Evolutionary conservation across 2,329 filamentous ascomycete species (phyloP).

Genomic region (Fusarium kyushuense): DNA sequence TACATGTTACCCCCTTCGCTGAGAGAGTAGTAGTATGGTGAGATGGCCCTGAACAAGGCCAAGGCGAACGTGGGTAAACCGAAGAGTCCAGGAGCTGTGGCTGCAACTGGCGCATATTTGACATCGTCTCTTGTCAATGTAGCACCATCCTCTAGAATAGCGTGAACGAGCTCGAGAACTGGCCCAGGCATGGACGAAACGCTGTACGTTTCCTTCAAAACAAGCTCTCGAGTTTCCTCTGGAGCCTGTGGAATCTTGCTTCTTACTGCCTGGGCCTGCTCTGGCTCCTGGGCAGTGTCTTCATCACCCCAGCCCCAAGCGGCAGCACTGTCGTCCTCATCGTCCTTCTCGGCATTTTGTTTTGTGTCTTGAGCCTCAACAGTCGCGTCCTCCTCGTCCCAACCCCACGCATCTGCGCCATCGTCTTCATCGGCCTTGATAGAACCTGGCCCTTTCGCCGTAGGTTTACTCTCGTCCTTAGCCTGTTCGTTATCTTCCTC

Average conservation of each 20-base stretch:
- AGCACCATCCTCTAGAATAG: constrained; percentile 71
- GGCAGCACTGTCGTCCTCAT: constrained; percentile 67
- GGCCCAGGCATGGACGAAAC: constrained; percentile 89
- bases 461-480: constrained; percentile 40
- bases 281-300: constrained; percentile 56
- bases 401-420: constrained; percentile 81
- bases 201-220: constrained; percentile 85
- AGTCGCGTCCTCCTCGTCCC: constrained; percentile 73
- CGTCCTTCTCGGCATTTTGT: constrained; percentile 42
- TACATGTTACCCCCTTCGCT: constrained; percentile 74
- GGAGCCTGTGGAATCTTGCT: constrained; percentile 40
- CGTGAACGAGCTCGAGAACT: constrained; percentile 74
- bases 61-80: constrained; percentile 77
- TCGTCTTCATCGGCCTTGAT: constrained; percentile 54
- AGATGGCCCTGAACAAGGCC: constrained; percentile 83
- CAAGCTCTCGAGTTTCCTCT: constrained; percentile 71
- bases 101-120: constrained; percentile 69
- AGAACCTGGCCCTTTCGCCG: constrained; percentile 35
- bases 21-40: constrained; percentile 77
- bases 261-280: constrained; percentile 26
- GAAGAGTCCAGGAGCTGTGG: constrained; percentile 77
- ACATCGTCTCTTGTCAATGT: constrained; percentile 67
- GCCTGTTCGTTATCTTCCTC: constrained; percentile 71
- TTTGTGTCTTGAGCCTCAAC: constrained; percentile 38
- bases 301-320: constrained; percentile 91